These are phyloP conservation scores for Kwoniella europaea DNA, from an alignment of 768 basidiomycete species.

Conservation along the genomic window DNA sequence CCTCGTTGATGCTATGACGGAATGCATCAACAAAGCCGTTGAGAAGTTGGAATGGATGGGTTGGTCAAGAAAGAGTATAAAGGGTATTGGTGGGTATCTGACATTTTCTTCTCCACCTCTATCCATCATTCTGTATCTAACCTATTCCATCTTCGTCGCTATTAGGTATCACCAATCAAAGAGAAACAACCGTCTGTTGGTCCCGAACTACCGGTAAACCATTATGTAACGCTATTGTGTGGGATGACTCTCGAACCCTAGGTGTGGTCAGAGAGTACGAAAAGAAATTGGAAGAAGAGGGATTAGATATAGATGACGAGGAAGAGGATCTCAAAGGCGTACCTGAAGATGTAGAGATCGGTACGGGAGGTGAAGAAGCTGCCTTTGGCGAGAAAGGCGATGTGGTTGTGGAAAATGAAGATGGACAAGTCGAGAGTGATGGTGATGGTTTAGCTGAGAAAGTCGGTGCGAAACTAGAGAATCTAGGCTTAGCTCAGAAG, in stretches of 20 bases:
- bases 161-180: constrained; percentile 91
- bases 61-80: constrained; percentile 79
- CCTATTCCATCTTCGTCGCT: constrained; percentile 2
- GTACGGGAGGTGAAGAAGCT: constrained; percentile 48
- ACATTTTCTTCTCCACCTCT: constrained; percentile 4
- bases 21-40: constrained; percentile 75
- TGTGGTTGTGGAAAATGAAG: constrained; percentile 13
- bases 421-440: constrained; percentile 18
- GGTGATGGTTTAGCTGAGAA: constrained; percentile 18
- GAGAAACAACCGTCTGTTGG: constrained; percentile 95
- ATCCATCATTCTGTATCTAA: neutral
- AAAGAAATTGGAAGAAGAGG: constrained; percentile 70
- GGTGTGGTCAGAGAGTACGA: constrained; percentile 80
- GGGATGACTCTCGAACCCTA: constrained; percentile 94
- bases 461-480: constrained; percentile 40
- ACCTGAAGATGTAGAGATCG: constrained; percentile 51
- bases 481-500: constrained; percentile 39
- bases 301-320: constrained; percentile 74
- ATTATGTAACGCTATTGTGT: constrained; percentile 76
- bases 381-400: constrained; percentile 50
- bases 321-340: constrained; percentile 65
- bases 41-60: constrained; percentile 74
- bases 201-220: constrained; percentile 86
- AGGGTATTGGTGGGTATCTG: constrained; percentile 79
- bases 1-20: constrained; percentile 63